phyloP scores from a whole-genome alignment of 257 asterid species.

The Solanum medicagineum region DNA sequence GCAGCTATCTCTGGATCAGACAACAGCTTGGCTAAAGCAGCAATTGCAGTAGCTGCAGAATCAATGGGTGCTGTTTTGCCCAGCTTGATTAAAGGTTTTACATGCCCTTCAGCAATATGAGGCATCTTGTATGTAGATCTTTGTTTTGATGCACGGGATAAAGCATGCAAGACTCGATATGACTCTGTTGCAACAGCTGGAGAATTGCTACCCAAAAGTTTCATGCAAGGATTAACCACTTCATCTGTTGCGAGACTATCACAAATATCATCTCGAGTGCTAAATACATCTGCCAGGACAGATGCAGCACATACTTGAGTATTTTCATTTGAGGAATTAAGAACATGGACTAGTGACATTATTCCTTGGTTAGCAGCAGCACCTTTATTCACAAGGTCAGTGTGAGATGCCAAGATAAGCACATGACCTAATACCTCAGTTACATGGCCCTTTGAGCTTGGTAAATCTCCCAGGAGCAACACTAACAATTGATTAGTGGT shows the following conservation, averaged over 20 bases:
- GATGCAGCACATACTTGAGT: constrained; percentile 64
- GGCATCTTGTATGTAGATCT: constrained; percentile 30
- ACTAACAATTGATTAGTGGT: constrained; percentile 48
- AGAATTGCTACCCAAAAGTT: constrained; percentile 48
- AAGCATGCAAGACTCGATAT: constrained; percentile 63
- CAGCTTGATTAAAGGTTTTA: constrained; percentile 51
- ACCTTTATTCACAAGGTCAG: constrained; percentile 50
- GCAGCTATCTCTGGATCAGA: constrained; percentile 63
- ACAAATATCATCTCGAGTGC: constrained; percentile 50
- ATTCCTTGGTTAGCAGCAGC: constrained; percentile 61
- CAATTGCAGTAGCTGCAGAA: constrained; percentile 70
- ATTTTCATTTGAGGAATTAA: constrained; percentile 58
- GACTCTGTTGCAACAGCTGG: constrained; percentile 56
- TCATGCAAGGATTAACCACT: constrained; percentile 47
- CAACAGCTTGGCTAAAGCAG: constrained; percentile 63
- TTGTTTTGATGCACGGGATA: constrained; percentile 43
- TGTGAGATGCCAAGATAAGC: constrained; percentile 53
- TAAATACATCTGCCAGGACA: constrained; percentile 55
- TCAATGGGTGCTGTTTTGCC: constrained; percentile 62
- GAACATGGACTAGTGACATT: constrained; percentile 64
- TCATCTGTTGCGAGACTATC: constrained; percentile 66
- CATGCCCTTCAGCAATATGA: constrained; percentile 57
- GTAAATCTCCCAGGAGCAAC: constrained; percentile 55
- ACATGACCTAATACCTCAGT: constrained; percentile 75
- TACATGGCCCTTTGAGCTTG: constrained; percentile 53